These are phyloP conservation scores for Aspergillus vadensis DNA, from an alignment of 2,329 filamentous ascomycete species.

Conservation along the genomic window DNA sequence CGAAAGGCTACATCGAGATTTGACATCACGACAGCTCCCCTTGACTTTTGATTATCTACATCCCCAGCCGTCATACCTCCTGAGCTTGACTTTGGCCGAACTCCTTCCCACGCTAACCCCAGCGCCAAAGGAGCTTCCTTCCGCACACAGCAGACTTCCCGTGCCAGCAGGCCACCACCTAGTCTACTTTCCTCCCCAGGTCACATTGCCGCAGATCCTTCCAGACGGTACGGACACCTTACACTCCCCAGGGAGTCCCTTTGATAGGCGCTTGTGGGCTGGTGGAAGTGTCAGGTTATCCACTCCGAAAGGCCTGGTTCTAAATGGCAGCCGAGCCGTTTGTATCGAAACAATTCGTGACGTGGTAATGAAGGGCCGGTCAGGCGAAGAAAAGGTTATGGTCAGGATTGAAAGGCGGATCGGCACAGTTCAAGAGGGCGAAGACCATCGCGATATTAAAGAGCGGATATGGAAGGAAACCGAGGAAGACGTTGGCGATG, in stretches of 20 bases:
- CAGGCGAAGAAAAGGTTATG: constrained; percentile 60
- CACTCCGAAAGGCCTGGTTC: constrained; percentile 27
- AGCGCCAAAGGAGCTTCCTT: constrained; percentile 36
- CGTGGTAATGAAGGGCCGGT: constrained; percentile 53
- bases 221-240: constrained; percentile 81
- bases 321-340: constrained; percentile 42
- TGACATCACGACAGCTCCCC: constrained; percentile 53
- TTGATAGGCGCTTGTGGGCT: constrained; percentile 82
- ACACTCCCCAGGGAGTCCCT: constrained; percentile 73
- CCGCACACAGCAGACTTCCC: constrained; percentile 29
- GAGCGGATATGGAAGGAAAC: constrained; percentile 47
- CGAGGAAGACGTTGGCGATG: constrained; percentile 47
- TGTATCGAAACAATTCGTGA: constrained; percentile 53
- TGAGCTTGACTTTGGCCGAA: constrained; percentile 63
- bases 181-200: constrained; percentile 79
- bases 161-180: constrained; percentile 69
- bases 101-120: constrained; percentile 47
- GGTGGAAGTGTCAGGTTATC: constrained; percentile 70
- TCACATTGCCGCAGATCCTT: constrained; percentile 64
- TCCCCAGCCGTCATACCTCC: constrained; percentile 65
- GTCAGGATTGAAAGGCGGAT: constrained; percentile 61
- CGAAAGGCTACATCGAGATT: constrained; percentile 43
- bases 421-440: constrained; percentile 40
- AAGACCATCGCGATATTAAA: constrained; percentile 38
- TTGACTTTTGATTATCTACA: constrained; percentile 59